Conservation (phyloP, 371 early-diverging fungal genomes). For the Choanephora cucurbitarum region DNA sequence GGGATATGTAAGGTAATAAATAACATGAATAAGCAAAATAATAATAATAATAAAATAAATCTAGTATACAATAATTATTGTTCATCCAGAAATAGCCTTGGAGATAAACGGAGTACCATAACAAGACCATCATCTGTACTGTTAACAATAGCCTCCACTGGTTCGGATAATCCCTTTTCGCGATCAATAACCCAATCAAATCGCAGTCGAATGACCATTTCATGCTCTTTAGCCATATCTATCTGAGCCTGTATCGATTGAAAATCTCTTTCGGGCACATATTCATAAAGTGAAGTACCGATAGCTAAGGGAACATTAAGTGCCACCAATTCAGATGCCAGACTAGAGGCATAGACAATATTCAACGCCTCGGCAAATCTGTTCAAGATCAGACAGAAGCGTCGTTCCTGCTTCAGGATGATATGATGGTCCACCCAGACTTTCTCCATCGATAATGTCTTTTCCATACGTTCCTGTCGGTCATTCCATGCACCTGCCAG, state of each 20-base stretch:
- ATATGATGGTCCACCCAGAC: conserved; percentile 6
- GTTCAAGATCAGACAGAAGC: conserved; percentile 43
- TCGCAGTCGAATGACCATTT: conserved; percentile 37
- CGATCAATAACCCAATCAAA: conserved; percentile 41
- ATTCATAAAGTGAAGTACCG: conserved; percentile 31
- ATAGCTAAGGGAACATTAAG: conserved; percentile 17
- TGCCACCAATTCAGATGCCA: conserved; percentile 29
- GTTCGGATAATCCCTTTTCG: conserved; percentile 15
- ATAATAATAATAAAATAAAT: neutral
- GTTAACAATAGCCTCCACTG: conserved; percentile 38
- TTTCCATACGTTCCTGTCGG: conserved; percentile 14
- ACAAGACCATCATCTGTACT: conserved; percentile 49
- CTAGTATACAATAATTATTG: neutral
- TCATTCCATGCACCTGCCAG: conserved; percentile 38
- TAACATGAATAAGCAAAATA: conserved; percentile 53
- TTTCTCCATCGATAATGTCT: conserved; percentile 7
- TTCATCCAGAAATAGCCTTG: conserved; percentile 11
- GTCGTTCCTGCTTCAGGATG: conserved; percentile 10
- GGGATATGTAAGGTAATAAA: no score
- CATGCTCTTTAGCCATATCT: conserved; percentile 29
- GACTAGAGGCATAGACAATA: conserved; percentile 30
- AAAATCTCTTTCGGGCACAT: conserved; percentile 29
- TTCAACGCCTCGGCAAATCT: conserved; percentile 34
- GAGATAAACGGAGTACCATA: conserved; percentile 19
- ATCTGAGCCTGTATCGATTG: conserved; percentile 24